Evolutionary conservation across 2,329 filamentous ascomycete genomes (phyloP), one percentile per base, ranked within the genome.

Genomic region (Ophiobolus disseminans): DNA sequence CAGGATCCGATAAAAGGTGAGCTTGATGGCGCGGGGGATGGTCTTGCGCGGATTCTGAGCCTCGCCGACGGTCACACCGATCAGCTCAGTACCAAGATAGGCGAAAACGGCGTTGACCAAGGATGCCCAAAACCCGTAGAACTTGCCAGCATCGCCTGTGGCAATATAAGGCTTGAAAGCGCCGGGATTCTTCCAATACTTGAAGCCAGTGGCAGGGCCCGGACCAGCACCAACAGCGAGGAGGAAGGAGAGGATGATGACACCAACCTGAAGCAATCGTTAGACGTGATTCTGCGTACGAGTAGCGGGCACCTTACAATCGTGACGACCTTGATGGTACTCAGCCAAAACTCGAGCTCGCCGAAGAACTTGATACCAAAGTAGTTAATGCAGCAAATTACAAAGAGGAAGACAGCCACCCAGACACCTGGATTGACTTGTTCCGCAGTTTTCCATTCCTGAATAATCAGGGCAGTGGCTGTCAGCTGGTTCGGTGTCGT

Each of bases 401-500:
- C 58, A 10, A 78, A 62, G 8, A 80, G 60, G 63, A 79, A 78
- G 14, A 80, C 80, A 30, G 90, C 81, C 46, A 95, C 91, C 75
- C 86, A 94, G 10, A 93, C 88, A 40, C 88, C 90, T 0, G 89
- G 86, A 64, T 93, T 92, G 46, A 93, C 79, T 35, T 74, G 77
- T 0, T 88, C 81, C 21, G 82, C 75, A 1, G 78, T 70, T 9
- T 90, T 75, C 90, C 91, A 95, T 63, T 86, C 91, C 59, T 88
- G 84, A 48, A 95, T 88, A 48, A 93, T 88, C 28, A 95, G 74
- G 4, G 89, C 84, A n/a, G 82, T 84, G 21, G 90, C 90, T 1
- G 90, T 94, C 30, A 95, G 77, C 69, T 95, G 90, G 66, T 94
- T 94, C 1, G 91, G 90, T 1, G 89, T 91, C 40, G 89, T 82